Evolutionary conservation across 1,139 yeast species (phyloP).

Genomic region (Pichia sp.): DNA sequence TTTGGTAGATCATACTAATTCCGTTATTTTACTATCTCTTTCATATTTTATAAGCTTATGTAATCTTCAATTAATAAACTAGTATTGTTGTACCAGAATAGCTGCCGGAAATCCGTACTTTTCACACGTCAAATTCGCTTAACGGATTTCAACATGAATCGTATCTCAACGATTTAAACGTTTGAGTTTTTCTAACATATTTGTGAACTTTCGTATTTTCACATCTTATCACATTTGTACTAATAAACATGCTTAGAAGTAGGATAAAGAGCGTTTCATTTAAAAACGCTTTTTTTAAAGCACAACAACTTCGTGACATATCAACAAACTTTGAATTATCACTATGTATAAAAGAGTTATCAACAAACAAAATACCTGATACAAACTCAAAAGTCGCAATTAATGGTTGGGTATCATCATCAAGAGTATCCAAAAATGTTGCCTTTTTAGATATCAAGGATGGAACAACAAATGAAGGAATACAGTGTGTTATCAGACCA

Average conservation of each 20-base stretch:
- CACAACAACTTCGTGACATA: background rate
- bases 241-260: background rate
- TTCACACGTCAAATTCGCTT: background rate
- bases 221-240: background rate
- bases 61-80: background rate
- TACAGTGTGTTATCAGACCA: conserved; percentile 53
- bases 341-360: conserved; percentile 32
- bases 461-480: conserved; percentile 52
- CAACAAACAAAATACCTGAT: conserved; percentile 30
- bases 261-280: background rate
- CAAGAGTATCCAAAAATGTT: conserved; percentile 65
- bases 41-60: background rate
- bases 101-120: no score
- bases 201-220: background rate
- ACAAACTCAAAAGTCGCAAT: conserved; percentile 27
- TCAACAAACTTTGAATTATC: conserved; percentile 14
- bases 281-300: background rate
- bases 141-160: background rate
- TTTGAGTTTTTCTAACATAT: background rate
- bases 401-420: conserved; percentile 70
- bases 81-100: background rate
- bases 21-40: background rate
- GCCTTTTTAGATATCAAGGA: conserved; percentile 77
- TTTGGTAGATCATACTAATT: conserved; percentile 90
- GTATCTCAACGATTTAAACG: background rate